Evolutionary conservation across 306 rosid species (phyloP).

Genomic region (Vigna radiata): DNA sequence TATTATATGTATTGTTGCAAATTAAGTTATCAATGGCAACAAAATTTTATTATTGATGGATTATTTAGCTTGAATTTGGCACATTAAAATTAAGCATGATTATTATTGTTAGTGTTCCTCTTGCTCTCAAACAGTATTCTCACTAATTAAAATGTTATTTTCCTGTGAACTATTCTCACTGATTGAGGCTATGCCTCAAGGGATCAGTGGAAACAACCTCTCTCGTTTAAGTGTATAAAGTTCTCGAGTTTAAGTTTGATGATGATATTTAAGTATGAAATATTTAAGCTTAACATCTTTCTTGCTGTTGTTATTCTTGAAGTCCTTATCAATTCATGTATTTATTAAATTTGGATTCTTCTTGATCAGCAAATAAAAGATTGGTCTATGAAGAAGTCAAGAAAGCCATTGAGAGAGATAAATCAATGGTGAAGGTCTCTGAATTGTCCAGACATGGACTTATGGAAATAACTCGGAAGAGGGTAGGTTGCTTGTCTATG

Average conservation of each 20-base stretch:
- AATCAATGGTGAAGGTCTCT: constrained; percentile 87
- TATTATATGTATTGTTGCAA: constrained; percentile 24
- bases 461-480: constrained; percentile 96
- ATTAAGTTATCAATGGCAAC: not conserved
- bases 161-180: not conserved
- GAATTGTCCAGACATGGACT: constrained; percentile 95
- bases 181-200: not conserved
- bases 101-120: too few relatives aligned
- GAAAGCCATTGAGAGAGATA: constrained; percentile 94
- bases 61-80: constrained; percentile 10
- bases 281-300: not conserved
- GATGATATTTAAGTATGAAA: constrained; percentile 30
- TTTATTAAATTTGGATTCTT: constrained; percentile 45
- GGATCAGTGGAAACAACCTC: constrained; percentile 25
- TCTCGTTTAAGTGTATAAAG: constrained; percentile 4
- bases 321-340: constrained; percentile 27
- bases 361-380: constrained; percentile 78
- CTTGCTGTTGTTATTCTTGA: constrained; percentile 41
- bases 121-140: not conserved
- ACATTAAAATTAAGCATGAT: not conserved
- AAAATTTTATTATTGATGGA: not conserved
- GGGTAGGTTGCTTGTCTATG: constrained; percentile 65
- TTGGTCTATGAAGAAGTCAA: constrained; percentile 95
- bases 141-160: not conserved
- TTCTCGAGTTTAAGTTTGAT: constrained; percentile 13